Percentiles rank a stretch among this genome's conserved stretches.
Evolutionary conservation across 2,329 filamentous ascomycete species (phyloP).

Genomic region (Reticulascus tulasneorum): DNA sequence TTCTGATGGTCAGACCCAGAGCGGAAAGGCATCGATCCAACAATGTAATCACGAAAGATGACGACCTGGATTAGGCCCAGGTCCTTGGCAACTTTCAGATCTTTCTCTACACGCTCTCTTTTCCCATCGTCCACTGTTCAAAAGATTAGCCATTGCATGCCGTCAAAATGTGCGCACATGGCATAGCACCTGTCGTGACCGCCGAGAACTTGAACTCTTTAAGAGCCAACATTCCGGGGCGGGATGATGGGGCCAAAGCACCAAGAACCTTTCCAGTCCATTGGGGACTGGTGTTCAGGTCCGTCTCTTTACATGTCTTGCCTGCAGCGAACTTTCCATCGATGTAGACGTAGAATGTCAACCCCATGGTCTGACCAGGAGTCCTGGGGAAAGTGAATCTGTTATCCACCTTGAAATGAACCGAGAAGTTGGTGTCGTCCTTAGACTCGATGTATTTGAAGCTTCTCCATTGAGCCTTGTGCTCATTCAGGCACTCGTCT

Average conservation of each 20-base stretch:
- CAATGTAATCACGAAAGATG: slow-evolving; percentile 9
- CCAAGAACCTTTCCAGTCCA: slow-evolving; percentile 2
- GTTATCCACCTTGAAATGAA: slow-evolving; percentile 11
- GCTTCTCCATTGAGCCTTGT: not conserved
- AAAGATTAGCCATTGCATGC: slow-evolving; percentile 3
- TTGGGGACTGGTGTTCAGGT: too few relatives aligned
- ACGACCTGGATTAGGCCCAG: slow-evolving; percentile 17
- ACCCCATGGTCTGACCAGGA: slow-evolving; percentile 8
- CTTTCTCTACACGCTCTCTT: slow-evolving; percentile 6
- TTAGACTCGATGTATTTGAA: slow-evolving; percentile 17
- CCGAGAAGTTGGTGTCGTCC: slow-evolving; percentile 14
- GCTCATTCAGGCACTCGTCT: not conserved
- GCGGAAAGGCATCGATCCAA: not conserved
- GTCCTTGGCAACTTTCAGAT: slow-evolving; percentile 6
- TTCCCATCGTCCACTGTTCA: slow-evolving; percentile 10
- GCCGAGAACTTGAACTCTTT: slow-evolving; percentile 16
- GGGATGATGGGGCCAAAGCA: not conserved
- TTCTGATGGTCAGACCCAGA: not conserved
- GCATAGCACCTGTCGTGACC: slow-evolving; percentile 13
- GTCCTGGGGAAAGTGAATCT: too few relatives aligned
- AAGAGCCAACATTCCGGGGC: not conserved
- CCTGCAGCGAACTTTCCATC: too few relatives aligned
- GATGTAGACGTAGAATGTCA: slow-evolving; percentile 13
- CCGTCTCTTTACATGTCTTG: too few relatives aligned
- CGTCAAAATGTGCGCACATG: not conserved